These are phyloP conservation scores for Chaetomium fimeti DNA, from an alignment of 495 filamentous ascomycete genomes.

Conservation along the genomic window DNA sequence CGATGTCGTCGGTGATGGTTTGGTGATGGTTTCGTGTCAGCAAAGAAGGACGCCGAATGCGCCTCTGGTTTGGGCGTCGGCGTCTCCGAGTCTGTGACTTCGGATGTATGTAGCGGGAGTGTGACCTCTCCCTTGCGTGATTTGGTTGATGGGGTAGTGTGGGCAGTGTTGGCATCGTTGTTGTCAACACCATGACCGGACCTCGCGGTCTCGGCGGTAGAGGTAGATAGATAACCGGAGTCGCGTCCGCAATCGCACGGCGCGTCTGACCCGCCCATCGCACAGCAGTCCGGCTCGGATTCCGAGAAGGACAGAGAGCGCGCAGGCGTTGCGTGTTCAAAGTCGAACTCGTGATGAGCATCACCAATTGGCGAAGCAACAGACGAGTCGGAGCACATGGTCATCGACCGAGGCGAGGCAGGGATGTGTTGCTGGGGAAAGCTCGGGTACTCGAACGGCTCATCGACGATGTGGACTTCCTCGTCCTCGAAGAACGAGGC, in stretches of 20 bases:
- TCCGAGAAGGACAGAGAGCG: slow-evolving; percentile 49
- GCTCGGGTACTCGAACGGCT: slow-evolving; percentile 40
- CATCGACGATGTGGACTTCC: slow-evolving; percentile 40
- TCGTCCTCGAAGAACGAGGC: slow-evolving; percentile 42
- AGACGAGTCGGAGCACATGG: slow-evolving; percentile 48
- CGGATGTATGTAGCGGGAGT: slow-evolving; percentile 9
- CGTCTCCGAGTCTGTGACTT: slow-evolving; percentile 37
- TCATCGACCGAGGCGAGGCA: slow-evolving; percentile 49
- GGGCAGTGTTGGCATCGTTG: slow-evolving; percentile 9
- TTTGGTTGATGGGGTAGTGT: slow-evolving; percentile 17
- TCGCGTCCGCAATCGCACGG: neutral
- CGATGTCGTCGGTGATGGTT: slow-evolving; percentile 32
- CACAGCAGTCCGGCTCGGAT: slow-evolving; percentile 42
- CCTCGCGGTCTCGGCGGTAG: slow-evolving; percentile 30
- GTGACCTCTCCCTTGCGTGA: neutral
- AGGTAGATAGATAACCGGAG: slow-evolving; percentile 35
- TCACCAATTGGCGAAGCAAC: slow-evolving; percentile 33
- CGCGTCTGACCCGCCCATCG: slow-evolving; percentile 4
- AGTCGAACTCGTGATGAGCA: slow-evolving; percentile 26
- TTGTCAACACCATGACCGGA: slow-evolving; percentile 26
- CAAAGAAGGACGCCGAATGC: slow-evolving; percentile 33
- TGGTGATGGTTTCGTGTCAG: slow-evolving; percentile 31
- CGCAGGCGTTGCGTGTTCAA: slow-evolving; percentile 37
- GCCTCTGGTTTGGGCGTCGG: slow-evolving; percentile 42
- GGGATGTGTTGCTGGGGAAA: slow-evolving; percentile 36